Percentiles rank a stretch among this genome's conserved stretches.
Conservation (phyloP, 306 rosid species). For the Rosa rugosa region DNA sequence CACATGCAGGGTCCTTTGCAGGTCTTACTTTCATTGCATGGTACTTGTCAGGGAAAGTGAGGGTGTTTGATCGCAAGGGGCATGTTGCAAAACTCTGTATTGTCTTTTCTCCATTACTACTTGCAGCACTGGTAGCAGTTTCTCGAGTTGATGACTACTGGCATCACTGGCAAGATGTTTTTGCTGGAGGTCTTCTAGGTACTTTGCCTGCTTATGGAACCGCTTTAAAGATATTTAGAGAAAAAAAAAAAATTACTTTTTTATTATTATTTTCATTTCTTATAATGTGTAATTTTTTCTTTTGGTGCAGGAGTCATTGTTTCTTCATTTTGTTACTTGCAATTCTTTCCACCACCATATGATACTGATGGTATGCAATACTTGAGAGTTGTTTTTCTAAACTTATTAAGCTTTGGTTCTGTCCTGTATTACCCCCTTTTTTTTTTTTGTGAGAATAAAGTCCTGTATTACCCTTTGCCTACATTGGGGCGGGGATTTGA, state of each 20-base stretch:
- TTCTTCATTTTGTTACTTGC: conserved; percentile 87
- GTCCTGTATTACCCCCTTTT: too few relatives aligned
- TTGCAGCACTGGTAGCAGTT: conserved; percentile 72
- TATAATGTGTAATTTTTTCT: background rate
- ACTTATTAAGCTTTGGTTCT: background rate
- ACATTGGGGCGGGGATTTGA: background rate
- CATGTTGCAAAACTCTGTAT: conserved; percentile 83
- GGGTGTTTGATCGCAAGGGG: conserved; percentile 76
- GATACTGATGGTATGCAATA: conserved; percentile 63
- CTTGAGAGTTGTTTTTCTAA: conserved; percentile 12
- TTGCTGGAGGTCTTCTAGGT: conserved; percentile 86
- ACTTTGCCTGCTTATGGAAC: background rate
- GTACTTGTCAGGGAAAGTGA: conserved; percentile 79
- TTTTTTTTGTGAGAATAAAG: too few relatives aligned
- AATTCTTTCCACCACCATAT: conserved; percentile 94
- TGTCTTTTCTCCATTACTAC: conserved; percentile 62
- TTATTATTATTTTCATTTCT: background rate
- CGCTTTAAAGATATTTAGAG: background rate
- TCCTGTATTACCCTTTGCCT: background rate
- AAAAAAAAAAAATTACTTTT: background rate
- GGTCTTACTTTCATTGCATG: conserved; percentile 82
- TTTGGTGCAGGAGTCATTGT: conserved; percentile 56
- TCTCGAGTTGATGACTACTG: conserved; percentile 96
- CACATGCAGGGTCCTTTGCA: conserved; percentile 80
- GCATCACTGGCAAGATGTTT: conserved; percentile 98